phyloP scores from a whole-genome alignment of 192 early-diverging fungal species.

The Entomortierella beljakovae region DNA sequence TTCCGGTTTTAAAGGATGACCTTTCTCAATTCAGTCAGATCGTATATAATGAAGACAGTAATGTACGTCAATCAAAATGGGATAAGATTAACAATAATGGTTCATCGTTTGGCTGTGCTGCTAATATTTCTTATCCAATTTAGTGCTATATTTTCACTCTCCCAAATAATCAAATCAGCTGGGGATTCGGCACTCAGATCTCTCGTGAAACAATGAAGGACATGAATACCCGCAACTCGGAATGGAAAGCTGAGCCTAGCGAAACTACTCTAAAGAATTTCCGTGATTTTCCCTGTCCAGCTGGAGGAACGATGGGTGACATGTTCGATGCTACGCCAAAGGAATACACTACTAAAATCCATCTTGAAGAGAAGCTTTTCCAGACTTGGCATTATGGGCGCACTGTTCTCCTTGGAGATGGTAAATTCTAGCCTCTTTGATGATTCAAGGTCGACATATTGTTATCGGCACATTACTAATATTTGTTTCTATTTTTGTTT shows the following conservation, averaged over 20 bases:
- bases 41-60: background rate
- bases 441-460: no score
- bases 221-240: background rate
- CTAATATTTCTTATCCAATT: background rate
- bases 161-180: background rate
- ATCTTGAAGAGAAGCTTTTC: background rate
- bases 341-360: background rate
- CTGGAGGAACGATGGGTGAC: background rate
- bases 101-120: background rate
- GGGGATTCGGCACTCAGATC: background rate
- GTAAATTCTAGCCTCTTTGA: no score
- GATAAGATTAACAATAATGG: background rate
- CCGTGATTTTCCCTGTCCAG: background rate
- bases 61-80: background rate
- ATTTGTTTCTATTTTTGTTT: background rate
- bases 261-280: background rate
- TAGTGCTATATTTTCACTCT: background rate
- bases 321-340: background rate
- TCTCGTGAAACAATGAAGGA: background rate
- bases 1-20: background rate
- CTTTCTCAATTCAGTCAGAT: background rate
- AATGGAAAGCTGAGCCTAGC: background rate
- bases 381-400: background rate
- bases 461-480: no score
- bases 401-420: background rate